phyloP scores from a whole-genome alignment of 2,329 filamentous ascomycete genomes.

The Rhinocladiella similis region DNA sequence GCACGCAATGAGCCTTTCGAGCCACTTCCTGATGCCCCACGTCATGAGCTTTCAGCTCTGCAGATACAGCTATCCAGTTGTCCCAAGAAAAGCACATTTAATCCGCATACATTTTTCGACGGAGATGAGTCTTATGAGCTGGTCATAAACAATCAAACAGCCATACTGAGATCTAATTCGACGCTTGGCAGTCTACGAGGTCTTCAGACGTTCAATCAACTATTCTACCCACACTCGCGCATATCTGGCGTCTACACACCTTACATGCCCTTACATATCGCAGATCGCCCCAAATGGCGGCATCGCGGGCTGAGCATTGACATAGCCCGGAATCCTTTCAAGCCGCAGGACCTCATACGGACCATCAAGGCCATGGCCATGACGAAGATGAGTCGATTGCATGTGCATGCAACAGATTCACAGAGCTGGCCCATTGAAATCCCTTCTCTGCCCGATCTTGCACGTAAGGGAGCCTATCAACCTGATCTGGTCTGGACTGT shows the following conservation, averaged over 20 bases:
- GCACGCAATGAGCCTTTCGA: conserved; percentile 30
- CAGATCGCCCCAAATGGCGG: conserved; percentile 71
- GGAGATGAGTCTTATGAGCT: conserved; percentile 33
- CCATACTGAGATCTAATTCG: conserved; percentile 27
- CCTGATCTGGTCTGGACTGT: conserved; percentile 67
- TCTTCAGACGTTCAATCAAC: conserved; percentile 33
- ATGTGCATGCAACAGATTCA: conserved; percentile 58
- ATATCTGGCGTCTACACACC: conserved; percentile 61
- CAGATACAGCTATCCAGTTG: conserved; percentile 26
- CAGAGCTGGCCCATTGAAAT: conserved; percentile 74
- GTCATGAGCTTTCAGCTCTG: conserved; percentile 25
- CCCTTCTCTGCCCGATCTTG: conserved; percentile 69
- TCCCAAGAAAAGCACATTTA: conserved; percentile 9
- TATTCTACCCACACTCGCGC: conserved; percentile 33
- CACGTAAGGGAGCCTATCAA: conserved; percentile 72
- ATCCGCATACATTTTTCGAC: conserved; percentile 22
- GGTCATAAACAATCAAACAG: conserved; percentile 26
- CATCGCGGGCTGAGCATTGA: conserved; percentile 82
- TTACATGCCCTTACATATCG: conserved; percentile 68
- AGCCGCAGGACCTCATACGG: conserved; percentile 65
- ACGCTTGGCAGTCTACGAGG: conserved; percentile 32
- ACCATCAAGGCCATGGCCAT: conserved; percentile 72
- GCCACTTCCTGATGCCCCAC: conserved; percentile 15
- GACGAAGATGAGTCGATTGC: conserved; percentile 58
- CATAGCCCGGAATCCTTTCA: conserved; percentile 71